Conservation (phyloP, 805 yeast genomes). For the Yarrowia alimentaria region DNA sequence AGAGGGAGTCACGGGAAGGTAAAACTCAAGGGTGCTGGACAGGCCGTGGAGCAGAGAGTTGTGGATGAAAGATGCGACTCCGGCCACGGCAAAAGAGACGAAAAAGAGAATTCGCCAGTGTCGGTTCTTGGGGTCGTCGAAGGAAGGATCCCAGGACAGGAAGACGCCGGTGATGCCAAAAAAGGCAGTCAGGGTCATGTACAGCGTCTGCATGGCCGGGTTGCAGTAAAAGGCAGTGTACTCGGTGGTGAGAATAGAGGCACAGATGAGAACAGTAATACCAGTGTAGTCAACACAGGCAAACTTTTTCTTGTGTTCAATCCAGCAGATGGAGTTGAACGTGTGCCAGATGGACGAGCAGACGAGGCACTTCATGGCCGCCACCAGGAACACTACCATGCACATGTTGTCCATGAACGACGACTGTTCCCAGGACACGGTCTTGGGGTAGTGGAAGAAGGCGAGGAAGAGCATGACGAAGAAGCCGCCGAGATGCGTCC, state of each 20-base stretch:
- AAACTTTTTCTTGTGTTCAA: slow-evolving; percentile 62
- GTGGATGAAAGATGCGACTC: slow-evolving; percentile 62
- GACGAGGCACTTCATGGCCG: slow-evolving; percentile 72
- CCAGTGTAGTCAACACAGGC: slow-evolving; percentile 97
- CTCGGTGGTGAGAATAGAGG: slow-evolving; percentile 83
- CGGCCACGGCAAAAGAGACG: slow-evolving; percentile 71
- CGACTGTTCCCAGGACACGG: slow-evolving; percentile 43
- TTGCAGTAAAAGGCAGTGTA: slow-evolving; percentile 69
- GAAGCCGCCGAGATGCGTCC: slow-evolving; percentile 85
- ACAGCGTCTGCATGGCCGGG: slow-evolving; percentile 49
- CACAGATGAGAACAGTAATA: slow-evolving; percentile 83
- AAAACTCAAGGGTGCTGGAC: slow-evolving; percentile 50
- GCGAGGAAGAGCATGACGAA: slow-evolving; percentile 55
- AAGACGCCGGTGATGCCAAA: slow-evolving; percentile 72
- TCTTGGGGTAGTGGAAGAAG: slow-evolving; percentile 60
- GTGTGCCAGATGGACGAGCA: slow-evolving; percentile 92
- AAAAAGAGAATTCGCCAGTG: slow-evolving; percentile 78
- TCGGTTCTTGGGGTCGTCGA: slow-evolving; percentile 84
- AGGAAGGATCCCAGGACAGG: slow-evolving; percentile 89
- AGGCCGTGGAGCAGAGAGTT: slow-evolving; percentile 58
- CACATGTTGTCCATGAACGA: slow-evolving; percentile 47
- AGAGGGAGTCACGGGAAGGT: slow-evolving; percentile 68
- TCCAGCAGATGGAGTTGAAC: slow-evolving; percentile 70
- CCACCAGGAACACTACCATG: slow-evolving; percentile 62
- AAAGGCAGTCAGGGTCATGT: slow-evolving; percentile 58